Base-by-base conservation (phyloP, 2,329 filamentous ascomycete genomes). In the Aspergillus novoparasiticus region DNA sequence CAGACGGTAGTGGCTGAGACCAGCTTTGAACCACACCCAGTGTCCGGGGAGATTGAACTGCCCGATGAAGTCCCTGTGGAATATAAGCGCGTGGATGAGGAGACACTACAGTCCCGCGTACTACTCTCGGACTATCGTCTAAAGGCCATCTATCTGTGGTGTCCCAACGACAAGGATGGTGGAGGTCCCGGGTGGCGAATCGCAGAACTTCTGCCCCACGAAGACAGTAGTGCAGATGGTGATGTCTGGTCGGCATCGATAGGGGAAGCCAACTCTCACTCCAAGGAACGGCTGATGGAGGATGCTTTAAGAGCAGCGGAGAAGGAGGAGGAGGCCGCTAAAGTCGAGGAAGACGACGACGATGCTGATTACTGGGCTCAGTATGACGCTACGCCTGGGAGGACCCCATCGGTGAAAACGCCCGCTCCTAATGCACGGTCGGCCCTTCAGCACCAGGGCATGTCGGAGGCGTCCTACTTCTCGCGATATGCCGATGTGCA, bases 301-400 rank as follows among this genome's bases (percentile, higher is more conserved):
- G 78, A 81, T 62, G 77, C 75, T 10, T 51, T 80, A 57, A 70
- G 71, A 57, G 72, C 74, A 28, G 71, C 72, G 23, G 74, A 72
- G 58, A 63, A 61, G 57, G 59, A 69, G 61, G 60, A 66, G 45
- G 66, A 69, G 41, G 23, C 64, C 11, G 61, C 66, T n/a, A 57
- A 71, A 28, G 60, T 70, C 41, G 69, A 72, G 8, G 73, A 79
- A n/a, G 82, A 85, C 4, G 82, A 28, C 26, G 26, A 84, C 1
- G 84, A 86, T 23, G 85, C 88, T 61, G 84, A 85, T 66, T 90
- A 90, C 74, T 90, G 87, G 87, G 86, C 85, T 4, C 83, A 84
- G 68, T 89, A 90, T 69, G 86, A 88, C 74, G 79, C 81, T 58
- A 86, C 85, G 3, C 85, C 86, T 1, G 80, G 79, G 36, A 73